phyloP scores from a whole-genome alignment of 768 basidiomycete species.

The Xerocomus spinulosus region DNA sequence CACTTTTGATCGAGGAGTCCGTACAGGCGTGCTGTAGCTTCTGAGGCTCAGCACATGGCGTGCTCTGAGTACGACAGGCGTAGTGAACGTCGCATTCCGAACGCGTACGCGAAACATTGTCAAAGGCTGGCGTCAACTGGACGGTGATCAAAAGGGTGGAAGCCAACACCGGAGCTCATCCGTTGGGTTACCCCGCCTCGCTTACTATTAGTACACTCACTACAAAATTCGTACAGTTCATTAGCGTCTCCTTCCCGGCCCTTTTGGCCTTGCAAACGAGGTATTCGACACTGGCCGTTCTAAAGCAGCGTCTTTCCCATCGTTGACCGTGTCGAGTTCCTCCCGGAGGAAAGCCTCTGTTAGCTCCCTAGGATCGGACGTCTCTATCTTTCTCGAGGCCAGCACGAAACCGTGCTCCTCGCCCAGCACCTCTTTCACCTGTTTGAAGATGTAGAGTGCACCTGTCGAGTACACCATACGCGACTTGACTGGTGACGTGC shows the following conservation, averaged over 20 bases:
- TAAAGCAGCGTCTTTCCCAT: constrained; percentile 4
- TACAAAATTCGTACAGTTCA: background rate
- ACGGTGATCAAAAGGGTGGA: background rate
- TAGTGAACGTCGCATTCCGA: constrained; percentile 9
- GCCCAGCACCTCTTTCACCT: constrained; percentile 49
- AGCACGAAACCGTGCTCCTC: constrained; percentile 39
- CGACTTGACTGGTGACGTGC: constrained; percentile 71
- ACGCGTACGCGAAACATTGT: constrained; percentile 21
- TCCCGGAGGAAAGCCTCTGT: constrained; percentile 56
- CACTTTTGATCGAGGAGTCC: constrained; percentile 53
- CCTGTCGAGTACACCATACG: constrained; percentile 89
- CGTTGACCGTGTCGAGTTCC: constrained; percentile 44
- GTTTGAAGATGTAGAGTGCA: constrained; percentile 49
- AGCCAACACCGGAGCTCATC: constrained; percentile 24
- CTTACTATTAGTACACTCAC: background rate
- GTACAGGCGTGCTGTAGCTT: constrained; percentile 24
- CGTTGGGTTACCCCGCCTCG: constrained; percentile 2
- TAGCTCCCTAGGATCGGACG: constrained; percentile 73
- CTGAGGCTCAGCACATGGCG: constrained; percentile 15
- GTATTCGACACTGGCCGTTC: constrained; percentile 30
- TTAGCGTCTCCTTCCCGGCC: constrained; percentile 55
- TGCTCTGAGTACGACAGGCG: constrained; percentile 16
- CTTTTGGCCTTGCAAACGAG: constrained; percentile 66
- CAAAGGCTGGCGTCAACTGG: constrained; percentile 1
- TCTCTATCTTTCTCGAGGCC: constrained; percentile 69